A percentile compares a stretch with the other conserved stretches of the same genome.
phyloP scores from a whole-genome alignment of 2,329 filamentous ascomycete genomes.

The Lizonia empirigonia region DNA sequence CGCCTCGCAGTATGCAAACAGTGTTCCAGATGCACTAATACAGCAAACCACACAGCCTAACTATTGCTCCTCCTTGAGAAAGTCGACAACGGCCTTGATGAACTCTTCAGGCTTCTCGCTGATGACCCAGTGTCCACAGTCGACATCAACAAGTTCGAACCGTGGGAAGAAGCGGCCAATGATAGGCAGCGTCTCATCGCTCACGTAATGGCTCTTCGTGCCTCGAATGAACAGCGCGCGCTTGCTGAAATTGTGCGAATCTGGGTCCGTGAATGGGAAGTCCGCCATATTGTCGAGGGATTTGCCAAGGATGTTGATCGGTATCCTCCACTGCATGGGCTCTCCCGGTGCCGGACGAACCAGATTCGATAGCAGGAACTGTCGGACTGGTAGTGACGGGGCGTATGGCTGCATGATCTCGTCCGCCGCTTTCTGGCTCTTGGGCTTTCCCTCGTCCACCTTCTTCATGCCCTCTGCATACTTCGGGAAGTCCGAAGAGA shows the following conservation, averaged over 20 bases:
- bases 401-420: constrained; percentile 77
- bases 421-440: constrained; percentile 78
- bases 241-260: constrained; percentile 71
- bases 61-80: constrained; percentile 60
- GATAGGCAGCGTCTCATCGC: constrained; percentile 78
- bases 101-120: constrained; percentile 86
- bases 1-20: not conserved
- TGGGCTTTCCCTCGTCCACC: constrained; percentile 72
- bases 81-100: constrained; percentile 69
- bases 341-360: constrained; percentile 60
- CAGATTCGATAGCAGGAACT: constrained; percentile 91
- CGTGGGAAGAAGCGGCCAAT: constrained; percentile 82
- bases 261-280: constrained; percentile 82
- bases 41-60: not conserved
- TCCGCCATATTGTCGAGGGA: constrained; percentile 79
- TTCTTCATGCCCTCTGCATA: constrained; percentile 86
- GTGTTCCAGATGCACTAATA: not conserved
- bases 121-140: constrained; percentile 86
- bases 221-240: constrained; percentile 81
- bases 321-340: constrained; percentile 76
- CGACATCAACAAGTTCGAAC: constrained; percentile 74
- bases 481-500: constrained; percentile 74
- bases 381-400: constrained; percentile 74
- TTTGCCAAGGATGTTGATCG: constrained; percentile 70
- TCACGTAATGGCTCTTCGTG: constrained; percentile 76